Percentiles rank a stretch among this genome's conserved stretches.
These are phyloP conservation scores for Crithidia expoeki DNA, from an alignment of 208 protist species.

Conservation along the genomic window DNA sequence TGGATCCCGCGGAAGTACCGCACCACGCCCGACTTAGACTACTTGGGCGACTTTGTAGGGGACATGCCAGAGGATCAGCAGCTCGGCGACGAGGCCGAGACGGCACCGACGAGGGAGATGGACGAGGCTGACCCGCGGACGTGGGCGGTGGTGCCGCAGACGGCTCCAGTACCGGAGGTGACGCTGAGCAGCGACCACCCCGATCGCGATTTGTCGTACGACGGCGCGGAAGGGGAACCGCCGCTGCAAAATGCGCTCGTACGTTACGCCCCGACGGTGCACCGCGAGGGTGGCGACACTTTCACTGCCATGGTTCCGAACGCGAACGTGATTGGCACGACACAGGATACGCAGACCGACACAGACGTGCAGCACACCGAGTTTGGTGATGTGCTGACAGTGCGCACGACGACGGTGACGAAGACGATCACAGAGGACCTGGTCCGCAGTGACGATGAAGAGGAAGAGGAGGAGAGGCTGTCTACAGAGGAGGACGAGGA, in stretches of 20 bases:
- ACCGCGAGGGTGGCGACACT: conserved; percentile 28
- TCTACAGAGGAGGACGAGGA: conserved; percentile 19
- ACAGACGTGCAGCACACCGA: conserved; percentile 65
- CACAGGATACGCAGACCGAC: conserved; percentile 74
- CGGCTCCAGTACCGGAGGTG: conserved; percentile 1
- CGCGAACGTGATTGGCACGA: conserved; percentile 54
- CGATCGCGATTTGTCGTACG: conserved; percentile 1
- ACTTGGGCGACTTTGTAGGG: conserved; percentile 51
- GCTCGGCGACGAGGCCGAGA: conserved; percentile 17
- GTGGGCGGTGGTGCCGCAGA: conserved; percentile 23
- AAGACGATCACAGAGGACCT: conserved; percentile 73
- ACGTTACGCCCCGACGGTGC: conserved; percentile 37
- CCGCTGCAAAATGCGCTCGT: conserved; percentile 11
- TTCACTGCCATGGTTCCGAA: conserved; percentile 62
- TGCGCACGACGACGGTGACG: conserved; percentile 71
- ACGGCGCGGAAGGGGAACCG: neutral
- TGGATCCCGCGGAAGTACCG: conserved; percentile 58
- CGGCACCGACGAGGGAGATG: neutral
- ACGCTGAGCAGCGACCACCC: neutral
- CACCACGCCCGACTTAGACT: conserved; percentile 45
- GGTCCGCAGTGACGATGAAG: conserved; percentile 50
- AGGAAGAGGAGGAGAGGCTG: conserved; percentile 33
- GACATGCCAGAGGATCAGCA: conserved; percentile 22
- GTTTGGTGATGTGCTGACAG: conserved; percentile 68
- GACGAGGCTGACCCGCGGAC: conserved; percentile 15